Evolutionary conservation across 78 protist species (phyloP), one percentile per base, ranked within the genome.

Genomic region (Bigelowiella natans): DNA sequence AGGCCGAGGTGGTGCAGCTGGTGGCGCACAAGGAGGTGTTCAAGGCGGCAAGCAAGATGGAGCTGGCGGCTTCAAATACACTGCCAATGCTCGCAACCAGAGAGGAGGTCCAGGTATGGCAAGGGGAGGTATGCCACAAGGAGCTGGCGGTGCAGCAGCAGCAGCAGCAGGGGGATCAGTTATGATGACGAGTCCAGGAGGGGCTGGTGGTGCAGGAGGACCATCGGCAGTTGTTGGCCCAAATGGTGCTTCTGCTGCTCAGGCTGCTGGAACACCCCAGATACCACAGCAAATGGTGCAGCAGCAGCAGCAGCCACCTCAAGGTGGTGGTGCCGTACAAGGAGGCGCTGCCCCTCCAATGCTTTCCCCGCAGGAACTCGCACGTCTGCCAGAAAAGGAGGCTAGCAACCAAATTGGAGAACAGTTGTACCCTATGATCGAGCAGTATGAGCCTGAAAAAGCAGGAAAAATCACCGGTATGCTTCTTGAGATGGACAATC

Each of bases 381-480:
- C 73, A n/a, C 36, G 86, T 82, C 91, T 88, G 34, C 63, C 92
- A 1, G 89, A 88, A 30, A 92, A 86, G 83, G 88, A 92, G 92
- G 90, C 87, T 73, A 95, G 94, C 94, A 89, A 89, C 38, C 11
- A 89, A 29, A 94, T 96, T 11, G 98, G 98, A 36, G 97, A 95
- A 93, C 88, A 92, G n/a, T 95, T 96, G 73, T 96, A 91, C 94
- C 91, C 95, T n/a, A 86, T 92, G 64, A 91, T 96, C 51, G 89
- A 92, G 86, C 39, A 0, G 28, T 1, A 0, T 18, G 89, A 96
- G 83, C 92, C 92, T 1, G 83, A 37, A 31, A 85, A 64, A 0
- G 97, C 98, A 37, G 95, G 95, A 85, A 96, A 96, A 93, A 96
- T 96, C 92, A 96, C 98, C 0, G 98, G 98, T 89, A 96, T 96